Evolutionary conservation across 1,284 basidiomycete species (phyloP).

Genomic region (Anthracocystis walkeri): DNA sequence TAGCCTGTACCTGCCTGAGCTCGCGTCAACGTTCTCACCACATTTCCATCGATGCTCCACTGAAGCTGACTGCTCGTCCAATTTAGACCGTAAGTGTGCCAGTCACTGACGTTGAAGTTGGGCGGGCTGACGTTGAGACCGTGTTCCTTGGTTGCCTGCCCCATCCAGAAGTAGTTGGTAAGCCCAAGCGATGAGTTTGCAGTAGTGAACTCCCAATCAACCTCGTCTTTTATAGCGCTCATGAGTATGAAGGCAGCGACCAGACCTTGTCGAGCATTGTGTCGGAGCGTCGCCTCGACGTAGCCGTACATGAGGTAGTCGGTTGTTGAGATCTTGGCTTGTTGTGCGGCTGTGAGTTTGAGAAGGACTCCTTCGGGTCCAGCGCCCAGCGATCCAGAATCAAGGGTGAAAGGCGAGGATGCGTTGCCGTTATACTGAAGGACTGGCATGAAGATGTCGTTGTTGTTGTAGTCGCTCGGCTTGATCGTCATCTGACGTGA

Average conservation of each 20-base stretch:
- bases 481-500: constrained; percentile 45
- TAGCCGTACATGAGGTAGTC: constrained; percentile 64
- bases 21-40: constrained; percentile 52
- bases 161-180: constrained; percentile 59
- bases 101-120: constrained; percentile 43
- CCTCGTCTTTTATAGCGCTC: constrained; percentile 52
- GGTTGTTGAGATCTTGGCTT: constrained; percentile 62
- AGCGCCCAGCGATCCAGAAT: constrained; percentile 56
- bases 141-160: constrained; percentile 13
- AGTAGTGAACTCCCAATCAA: constrained; percentile 60
- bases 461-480: constrained; percentile 54
- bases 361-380: constrained; percentile 64
- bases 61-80: constrained; percentile 58
- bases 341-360: constrained; percentile 47
- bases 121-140: constrained; percentile 18
- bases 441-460: constrained; percentile 53
- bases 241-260: constrained; percentile 62
- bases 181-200: constrained; percentile 23
- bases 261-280: constrained; percentile 55
- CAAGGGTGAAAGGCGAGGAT: constrained; percentile 57
- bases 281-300: constrained; percentile 54
- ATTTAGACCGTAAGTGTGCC: constrained; percentile 61
- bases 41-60: constrained; percentile 58
- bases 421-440: constrained; percentile 62
- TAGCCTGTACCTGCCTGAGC: constrained; percentile 37